phyloP scores from a whole-genome alignment of 257 asterid species.

The Galeopsis tetrahit region DNA sequence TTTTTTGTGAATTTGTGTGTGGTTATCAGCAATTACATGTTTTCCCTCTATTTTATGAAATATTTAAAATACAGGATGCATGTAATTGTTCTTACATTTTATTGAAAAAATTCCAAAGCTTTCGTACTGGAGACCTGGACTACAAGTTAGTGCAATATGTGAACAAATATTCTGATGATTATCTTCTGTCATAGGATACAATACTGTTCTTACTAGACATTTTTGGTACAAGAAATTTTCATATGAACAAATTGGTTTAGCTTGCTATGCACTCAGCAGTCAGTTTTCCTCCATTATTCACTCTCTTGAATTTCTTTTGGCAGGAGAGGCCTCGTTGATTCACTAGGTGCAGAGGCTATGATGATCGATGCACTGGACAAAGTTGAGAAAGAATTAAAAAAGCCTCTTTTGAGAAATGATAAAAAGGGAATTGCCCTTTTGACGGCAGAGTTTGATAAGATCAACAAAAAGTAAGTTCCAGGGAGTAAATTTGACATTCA shows the following conservation, averaged over 20 bases:
- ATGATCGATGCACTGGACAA: slow-evolving; percentile 85
- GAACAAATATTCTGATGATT: neutral
- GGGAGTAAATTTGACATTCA: slow-evolving; percentile 19
- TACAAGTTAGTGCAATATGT: slow-evolving; percentile 22
- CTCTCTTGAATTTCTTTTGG: slow-evolving; percentile 24
- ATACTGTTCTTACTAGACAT: slow-evolving; percentile 14
- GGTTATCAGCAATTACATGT: neutral
- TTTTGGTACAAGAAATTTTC: neutral
- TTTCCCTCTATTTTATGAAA: neutral
- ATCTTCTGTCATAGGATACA: slow-evolving; percentile 6
- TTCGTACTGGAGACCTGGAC: slow-evolving; percentile 22
- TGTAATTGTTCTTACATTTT: neutral
- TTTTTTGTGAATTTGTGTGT: slow-evolving; percentile 13
- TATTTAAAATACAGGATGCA: neutral
- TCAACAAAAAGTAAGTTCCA: slow-evolving; percentile 85
- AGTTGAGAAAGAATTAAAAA: slow-evolving; percentile 84
- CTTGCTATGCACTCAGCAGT: slow-evolving; percentile 24
- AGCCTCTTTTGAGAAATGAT: slow-evolving; percentile 89
- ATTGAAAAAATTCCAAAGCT: neutral
- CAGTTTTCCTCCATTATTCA: slow-evolving; percentile 22
- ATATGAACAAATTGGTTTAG: neutral
- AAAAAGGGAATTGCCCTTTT: slow-evolving; percentile 89
- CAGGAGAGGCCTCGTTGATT: slow-evolving; percentile 91
- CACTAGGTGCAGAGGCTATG: slow-evolving; percentile 82
- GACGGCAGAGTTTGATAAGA: slow-evolving; percentile 76